Base-by-base conservation (phyloP, 192 early-diverging fungal species). In the Chytriomyces sp. region DNA sequence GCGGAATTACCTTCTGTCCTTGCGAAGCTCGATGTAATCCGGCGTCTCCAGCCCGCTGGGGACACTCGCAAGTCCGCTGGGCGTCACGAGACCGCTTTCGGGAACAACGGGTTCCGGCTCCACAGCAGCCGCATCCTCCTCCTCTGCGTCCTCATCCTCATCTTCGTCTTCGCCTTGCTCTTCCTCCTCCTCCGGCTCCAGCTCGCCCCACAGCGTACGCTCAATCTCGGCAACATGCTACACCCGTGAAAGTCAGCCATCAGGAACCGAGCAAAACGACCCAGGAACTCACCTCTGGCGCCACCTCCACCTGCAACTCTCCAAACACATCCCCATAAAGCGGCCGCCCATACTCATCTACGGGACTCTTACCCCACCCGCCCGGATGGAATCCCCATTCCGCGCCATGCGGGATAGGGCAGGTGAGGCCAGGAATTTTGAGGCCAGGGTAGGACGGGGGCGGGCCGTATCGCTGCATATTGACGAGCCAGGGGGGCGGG, bases 311-410 rank as follows among this genome's bases (percentile, higher is more conserved):
- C 0, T 26, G 89, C 78, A 83, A 64, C 0, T 85, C 84, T 4
- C 93, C 93, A 86, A 96, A 98, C 8, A 99, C 96, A 77, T 99
- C 94, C 6, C 97, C 97, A 69, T 95, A 99, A 6, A 99, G 83
- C 6, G 96, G 96, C 36, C 93, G 87, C 52, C 93, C 93, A 64
- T 88, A 90, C 79, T 91, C 84, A 71, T 86, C 85, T 7, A 83
- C 81, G 7, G 85, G 85, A 32, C 84, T 81, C 59, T 86, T 85
- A 22, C 85, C 85, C 85, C 83, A 86, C 0, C 94, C 96, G 61
- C 97, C 97, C 3, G 96, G 95, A 70, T 98, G 96, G 75, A 91
- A 99, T 22, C 97, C 97, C 97, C 96, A 99, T 72, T 96, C 93
- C n/a, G 94, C 96, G 6, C 95, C 97, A 36, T 89, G 84, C 4